phyloP scores from a whole-genome alignment of 179 eudicot species.

The Nepenthes alata region DNA sequence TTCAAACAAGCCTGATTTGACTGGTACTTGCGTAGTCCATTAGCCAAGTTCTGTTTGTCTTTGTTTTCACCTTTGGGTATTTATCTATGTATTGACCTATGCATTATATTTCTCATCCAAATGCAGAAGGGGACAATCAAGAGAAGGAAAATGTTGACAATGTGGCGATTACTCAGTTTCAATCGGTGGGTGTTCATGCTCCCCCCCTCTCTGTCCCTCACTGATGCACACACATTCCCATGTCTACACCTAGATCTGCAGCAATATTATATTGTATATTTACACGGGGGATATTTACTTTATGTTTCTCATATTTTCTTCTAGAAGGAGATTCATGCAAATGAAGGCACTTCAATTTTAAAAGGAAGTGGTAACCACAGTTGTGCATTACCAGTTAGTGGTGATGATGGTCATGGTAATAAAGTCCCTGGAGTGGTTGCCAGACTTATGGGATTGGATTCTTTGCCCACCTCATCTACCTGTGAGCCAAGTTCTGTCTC shows the following conservation, averaged over 20 bases:
- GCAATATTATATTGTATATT: not conserved
- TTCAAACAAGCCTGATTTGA: constrained; percentile 43
- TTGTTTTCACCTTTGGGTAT: not conserved
- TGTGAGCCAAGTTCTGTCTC: constrained; percentile 41
- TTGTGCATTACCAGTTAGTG: constrained; percentile 29
- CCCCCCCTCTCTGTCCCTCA: constrained; percentile 1
- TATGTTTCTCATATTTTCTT: constrained; percentile 8
- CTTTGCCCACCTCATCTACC: constrained; percentile 53
- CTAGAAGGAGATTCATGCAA: constrained; percentile 38
- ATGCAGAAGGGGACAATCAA: constrained; percentile 36
- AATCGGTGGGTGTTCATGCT: constrained; percentile 24
- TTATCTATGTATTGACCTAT: not conserved
- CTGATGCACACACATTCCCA: too few relatives aligned
- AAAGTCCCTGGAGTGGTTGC: constrained; percentile 92
- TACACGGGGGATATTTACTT: not conserved
- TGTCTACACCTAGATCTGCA: not conserved
- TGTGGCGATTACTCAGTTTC: constrained; percentile 29
- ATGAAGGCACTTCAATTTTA: constrained; percentile 27
- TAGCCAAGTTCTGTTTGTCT: not conserved
- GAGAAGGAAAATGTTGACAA: constrained; percentile 38
- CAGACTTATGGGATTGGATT: constrained; percentile 93
- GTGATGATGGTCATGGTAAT: constrained; percentile 47
- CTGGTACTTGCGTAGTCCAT: constrained; percentile 25
- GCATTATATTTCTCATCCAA: constrained; percentile 4
- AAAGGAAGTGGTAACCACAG: constrained; percentile 31